Percentiles rank a stretch among this genome's conserved stretches.
Evolutionary conservation across 2,329 filamentous ascomycete species (phyloP).

Genomic region (Xylariaceae sp.): DNA sequence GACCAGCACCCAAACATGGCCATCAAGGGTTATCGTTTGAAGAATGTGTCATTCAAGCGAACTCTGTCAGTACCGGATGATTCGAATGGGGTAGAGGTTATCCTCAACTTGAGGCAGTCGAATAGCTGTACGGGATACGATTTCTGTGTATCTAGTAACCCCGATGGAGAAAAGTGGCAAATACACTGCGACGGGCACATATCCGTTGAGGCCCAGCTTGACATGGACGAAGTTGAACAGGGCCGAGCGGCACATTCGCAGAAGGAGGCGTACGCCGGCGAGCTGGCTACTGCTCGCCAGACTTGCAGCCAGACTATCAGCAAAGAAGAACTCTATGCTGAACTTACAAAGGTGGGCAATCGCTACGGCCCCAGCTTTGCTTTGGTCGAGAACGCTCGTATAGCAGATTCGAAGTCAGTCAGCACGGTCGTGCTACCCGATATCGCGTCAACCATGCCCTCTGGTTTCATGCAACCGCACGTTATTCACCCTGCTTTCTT

Average conservation of each 20-base stretch:
- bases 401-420: background rate
- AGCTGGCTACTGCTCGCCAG: background rate
- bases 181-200: background rate
- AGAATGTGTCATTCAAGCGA: background rate
- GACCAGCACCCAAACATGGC: background rate
- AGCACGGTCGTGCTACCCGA: conserved; percentile 9
- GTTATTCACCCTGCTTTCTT: conserved; percentile 13
- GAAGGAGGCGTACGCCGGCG: background rate
- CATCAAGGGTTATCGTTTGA: conserved; percentile 5
- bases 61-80: background rate
- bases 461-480: conserved; percentile 9
- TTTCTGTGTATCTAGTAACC: background rate
- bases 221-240: background rate
- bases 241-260: background rate
- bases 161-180: conserved; percentile 8
- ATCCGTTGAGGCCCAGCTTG: background rate
- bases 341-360: conserved; percentile 3
- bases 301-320: background rate
- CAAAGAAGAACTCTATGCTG: background rate
- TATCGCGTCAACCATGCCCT: conserved; percentile 9
- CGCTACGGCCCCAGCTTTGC: conserved; percentile 13
- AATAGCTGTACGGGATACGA: background rate
- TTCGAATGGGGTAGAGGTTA: background rate
- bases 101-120: conserved; percentile 1
- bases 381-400: background rate